phyloP scores from a whole-genome alignment of 768 basidiomycete genomes.

The Hydnum rufescens region DNA sequence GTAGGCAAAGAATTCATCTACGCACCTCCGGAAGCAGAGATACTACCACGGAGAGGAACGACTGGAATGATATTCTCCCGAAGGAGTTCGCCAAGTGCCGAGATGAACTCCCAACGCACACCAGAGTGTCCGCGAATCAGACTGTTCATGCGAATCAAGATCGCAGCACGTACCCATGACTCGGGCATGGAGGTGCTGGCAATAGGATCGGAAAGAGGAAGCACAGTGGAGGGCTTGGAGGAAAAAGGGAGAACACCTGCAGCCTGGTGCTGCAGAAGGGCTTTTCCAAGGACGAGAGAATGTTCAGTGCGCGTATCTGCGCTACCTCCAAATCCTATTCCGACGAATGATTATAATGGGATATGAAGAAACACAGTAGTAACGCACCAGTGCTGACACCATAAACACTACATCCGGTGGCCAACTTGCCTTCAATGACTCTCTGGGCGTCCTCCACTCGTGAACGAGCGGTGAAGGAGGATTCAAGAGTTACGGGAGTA shows the following conservation, averaged over 20 bases:
- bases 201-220: slow-evolving; percentile 52
- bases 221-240: slow-evolving; percentile 7
- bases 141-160: slow-evolving; percentile 74
- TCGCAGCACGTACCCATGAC: slow-evolving; percentile 74
- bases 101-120: slow-evolving; percentile 59
- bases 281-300: slow-evolving; percentile 50
- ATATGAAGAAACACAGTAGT: not conserved
- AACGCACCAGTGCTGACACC: slow-evolving; percentile 53
- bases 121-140: slow-evolving; percentile 79
- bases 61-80: slow-evolving; percentile 43
- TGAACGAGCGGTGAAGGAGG: slow-evolving; percentile 26
- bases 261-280: slow-evolving; percentile 75
- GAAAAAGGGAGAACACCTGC: slow-evolving; percentile 33
- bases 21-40: slow-evolving; percentile 50
- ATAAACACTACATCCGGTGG: slow-evolving; percentile 50
- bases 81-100: slow-evolving; percentile 58
- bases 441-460: slow-evolving; percentile 36
- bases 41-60: slow-evolving; percentile 66
- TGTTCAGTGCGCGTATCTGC: slow-evolving; percentile 69
- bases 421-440: slow-evolving; percentile 47
- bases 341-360: slow-evolving; percentile 12
- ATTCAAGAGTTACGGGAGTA: slow-evolving; percentile 31
- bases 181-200: slow-evolving; percentile 60
- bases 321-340: not conserved
- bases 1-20: not conserved